Evolutionary conservation across 495 filamentous ascomycete genomes (phyloP).

Genomic region (Xylaria flabelliformis): DNA sequence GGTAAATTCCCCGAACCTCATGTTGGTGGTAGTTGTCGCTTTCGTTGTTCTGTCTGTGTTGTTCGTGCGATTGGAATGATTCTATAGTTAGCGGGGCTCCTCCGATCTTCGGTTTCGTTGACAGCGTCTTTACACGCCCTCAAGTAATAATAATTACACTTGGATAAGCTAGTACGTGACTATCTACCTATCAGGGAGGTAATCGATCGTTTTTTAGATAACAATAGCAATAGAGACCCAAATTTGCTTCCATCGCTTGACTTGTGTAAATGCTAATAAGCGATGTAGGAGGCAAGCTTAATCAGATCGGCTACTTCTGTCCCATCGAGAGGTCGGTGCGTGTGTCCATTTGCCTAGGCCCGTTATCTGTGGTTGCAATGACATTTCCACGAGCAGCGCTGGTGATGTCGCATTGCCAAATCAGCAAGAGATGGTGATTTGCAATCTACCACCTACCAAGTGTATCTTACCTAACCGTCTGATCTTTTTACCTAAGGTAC

Average conservation of each 20-base stretch:
- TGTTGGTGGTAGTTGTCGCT: slow-evolving; percentile 18
- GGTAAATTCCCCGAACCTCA: slow-evolving; percentile 28
- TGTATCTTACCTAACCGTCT: slow-evolving; percentile 8
- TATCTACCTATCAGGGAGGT: neutral
- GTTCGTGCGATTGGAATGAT: neutral
- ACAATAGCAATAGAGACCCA: neutral
- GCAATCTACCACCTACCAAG: too few species aligned
- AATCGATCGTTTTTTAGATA: neutral
- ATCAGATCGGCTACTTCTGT: neutral
- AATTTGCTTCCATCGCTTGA: neutral
- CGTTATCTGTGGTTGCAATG: neutral
- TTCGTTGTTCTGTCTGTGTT: neutral
- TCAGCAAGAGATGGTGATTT: slow-evolving; percentile 8
- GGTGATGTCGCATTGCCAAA: slow-evolving; percentile 20
- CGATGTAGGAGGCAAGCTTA: neutral
- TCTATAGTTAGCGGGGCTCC: neutral
- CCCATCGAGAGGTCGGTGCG: neutral
- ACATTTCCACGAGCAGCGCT: slow-evolving; percentile 6
- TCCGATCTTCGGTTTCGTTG: slow-evolving; percentile 14
- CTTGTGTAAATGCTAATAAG: neutral
- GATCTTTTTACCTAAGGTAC: slow-evolving; percentile 5
- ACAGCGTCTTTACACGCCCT: neutral
- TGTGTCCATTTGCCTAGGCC: neutral
- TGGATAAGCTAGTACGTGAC: slow-evolving; percentile 1
- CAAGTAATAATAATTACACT: slow-evolving; percentile 3